phyloP scores from a whole-genome alignment of 768 basidiomycete species.

The Dioszegia hungarica region DNA sequence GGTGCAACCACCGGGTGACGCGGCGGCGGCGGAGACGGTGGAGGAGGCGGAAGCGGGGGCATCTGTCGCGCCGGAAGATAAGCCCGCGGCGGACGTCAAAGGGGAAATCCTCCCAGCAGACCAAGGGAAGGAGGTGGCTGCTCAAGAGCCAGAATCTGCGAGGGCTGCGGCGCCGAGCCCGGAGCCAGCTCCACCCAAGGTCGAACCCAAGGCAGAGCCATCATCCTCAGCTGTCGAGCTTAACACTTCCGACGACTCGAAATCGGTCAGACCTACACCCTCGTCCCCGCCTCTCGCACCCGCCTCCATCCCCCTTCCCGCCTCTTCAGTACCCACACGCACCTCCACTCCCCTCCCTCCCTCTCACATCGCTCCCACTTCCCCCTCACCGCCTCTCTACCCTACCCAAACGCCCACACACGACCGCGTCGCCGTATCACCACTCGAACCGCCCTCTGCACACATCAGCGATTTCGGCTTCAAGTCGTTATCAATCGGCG shows the following conservation, averaged over 20 bases:
- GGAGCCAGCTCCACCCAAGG: no score
- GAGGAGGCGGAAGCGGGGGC: not conserved
- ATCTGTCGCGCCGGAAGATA: not conserved
- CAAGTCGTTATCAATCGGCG: slow-evolving; percentile 34
- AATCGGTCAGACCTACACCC: no score
- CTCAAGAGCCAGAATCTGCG: no score
- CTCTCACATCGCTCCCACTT: slow-evolving; percentile 1
- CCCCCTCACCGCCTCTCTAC: not conserved
- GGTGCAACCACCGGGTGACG: no score
- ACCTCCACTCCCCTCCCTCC: slow-evolving; percentile 20
- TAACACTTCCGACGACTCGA: no score
- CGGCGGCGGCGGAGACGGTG: not conserved
- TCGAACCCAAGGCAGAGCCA: no score
- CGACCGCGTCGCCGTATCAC: slow-evolving; percentile 40
- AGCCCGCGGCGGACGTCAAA: not conserved
- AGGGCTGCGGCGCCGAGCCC: no score
- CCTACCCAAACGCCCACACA: slow-evolving; percentile 18
- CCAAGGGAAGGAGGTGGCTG: no score
- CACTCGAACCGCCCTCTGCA: slow-evolving; percentile 29
- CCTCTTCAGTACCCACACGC: slow-evolving; percentile 19
- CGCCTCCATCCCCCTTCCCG: slow-evolving; percentile 32
- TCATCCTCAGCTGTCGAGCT: no score
- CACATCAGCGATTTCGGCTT: slow-evolving; percentile 30
- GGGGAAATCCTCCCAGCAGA: no score
- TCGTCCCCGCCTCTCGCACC: slow-evolving; percentile 5